Base-by-base conservation (phyloP, 768 basidiomycete species). In the Agaricus blazei region DNA sequence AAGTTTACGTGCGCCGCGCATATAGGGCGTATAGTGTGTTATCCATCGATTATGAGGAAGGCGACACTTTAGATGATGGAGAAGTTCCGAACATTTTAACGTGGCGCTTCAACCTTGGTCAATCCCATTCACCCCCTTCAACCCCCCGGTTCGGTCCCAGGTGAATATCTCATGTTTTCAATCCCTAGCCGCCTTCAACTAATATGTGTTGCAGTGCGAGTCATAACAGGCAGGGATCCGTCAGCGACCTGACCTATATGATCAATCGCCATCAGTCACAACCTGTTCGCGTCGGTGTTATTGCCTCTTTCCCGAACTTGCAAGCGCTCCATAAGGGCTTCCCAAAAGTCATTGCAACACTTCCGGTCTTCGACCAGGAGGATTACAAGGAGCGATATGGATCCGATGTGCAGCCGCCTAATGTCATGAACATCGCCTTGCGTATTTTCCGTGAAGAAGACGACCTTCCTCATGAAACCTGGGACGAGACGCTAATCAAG, bases 61-160 rank as follows among this genome's bases (percentile, higher is more conserved):
- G 93, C 3, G 90, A 95, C 64, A 80, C 83, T 19, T 66, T 82
- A 19, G 93, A 93, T 62, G 90, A 92, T 58, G 90, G 88, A 29
- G 92, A 94, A 58, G 79, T 82, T 3, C 88, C 90, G 11, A 79
- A 81, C 59, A 82, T 89, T 48, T 79, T 96, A 26, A 92, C 86
- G 4, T 98, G 97, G 97, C 82, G 91, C 40, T 99, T 99, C 83
- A 95, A 93, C 68, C 80, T 98, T 43, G 90, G 93, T 44, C 87
- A 87, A 65, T 87, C 90, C 1, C 88, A 90, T 67, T 90, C 90
- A 15, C 88, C 90, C 31, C 92, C 92, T 1, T 78, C 88, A 4
- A 95, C 93, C 3, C 93, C 93, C 53, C 80, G 80, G 28, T 73
- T 89, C 46, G 70, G 74, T 57, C 65, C 70, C 52, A 74, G 75